phyloP scores from a whole-genome alignment of 768 basidiomycete species.

The Pisolithus albus region DNA sequence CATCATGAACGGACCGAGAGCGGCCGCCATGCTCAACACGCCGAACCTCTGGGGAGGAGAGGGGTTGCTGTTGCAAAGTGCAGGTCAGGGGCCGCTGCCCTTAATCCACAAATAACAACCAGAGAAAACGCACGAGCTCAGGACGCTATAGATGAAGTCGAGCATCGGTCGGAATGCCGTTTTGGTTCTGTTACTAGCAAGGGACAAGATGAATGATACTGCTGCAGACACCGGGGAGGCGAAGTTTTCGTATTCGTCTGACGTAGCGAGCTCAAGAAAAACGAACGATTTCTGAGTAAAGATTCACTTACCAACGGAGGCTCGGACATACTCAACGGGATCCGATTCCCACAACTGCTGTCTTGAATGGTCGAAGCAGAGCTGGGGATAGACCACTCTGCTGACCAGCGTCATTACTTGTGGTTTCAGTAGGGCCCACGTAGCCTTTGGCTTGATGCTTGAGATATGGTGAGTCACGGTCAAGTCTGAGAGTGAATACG shows the following conservation, averaged over 20 bases:
- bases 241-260: constrained; percentile 79
- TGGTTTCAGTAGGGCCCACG: constrained; percentile 82
- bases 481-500: not conserved
- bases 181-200: constrained; percentile 76
- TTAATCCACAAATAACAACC: not conserved
- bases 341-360: constrained; percentile 73
- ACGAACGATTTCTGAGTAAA: not conserved
- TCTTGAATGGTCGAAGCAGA: constrained; percentile 67
- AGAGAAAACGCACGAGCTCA: constrained; percentile 47
- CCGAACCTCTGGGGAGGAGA: constrained; percentile 68
- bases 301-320: constrained; percentile 54
- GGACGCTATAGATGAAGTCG: constrained; percentile 66
- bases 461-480: constrained; percentile 10
- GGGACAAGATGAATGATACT: constrained; percentile 70
- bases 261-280: not conserved
- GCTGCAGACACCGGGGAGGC: constrained; percentile 73
- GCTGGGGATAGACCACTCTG: constrained; percentile 78
- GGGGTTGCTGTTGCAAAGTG: constrained; percentile 32
- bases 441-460: constrained; percentile 90
- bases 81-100: not conserved
- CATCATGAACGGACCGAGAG: constrained; percentile 74
- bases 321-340: constrained; percentile 75
- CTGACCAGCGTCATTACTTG: constrained; percentile 75
- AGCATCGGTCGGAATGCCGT: constrained; percentile 78
- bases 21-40: constrained; percentile 76